Percentiles rank a stretch among this genome's conserved stretches.
Conservation (phyloP, 2,329 filamentous ascomycete species). For the Epichloe glyceriae region DNA sequence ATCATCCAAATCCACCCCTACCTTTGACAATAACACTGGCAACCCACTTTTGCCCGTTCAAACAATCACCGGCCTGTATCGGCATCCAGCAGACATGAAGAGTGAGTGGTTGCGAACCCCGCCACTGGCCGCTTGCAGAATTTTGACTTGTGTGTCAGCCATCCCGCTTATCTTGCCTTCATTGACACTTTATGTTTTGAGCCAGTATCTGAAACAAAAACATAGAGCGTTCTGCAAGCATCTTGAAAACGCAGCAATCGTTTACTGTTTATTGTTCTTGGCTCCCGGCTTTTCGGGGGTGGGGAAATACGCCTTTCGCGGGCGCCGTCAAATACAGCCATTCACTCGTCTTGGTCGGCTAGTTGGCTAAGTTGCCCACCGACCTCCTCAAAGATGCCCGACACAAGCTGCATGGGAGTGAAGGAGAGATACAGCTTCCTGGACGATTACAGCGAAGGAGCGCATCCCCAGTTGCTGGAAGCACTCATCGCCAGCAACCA, state of each 20-base stretch:
- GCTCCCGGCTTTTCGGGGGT: neutral
- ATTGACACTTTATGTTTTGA: neutral
- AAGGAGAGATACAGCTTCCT: constrained; percentile 29
- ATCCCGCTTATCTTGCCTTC: neutral
- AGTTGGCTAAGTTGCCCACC: neutral
- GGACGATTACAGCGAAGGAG: constrained; percentile 39
- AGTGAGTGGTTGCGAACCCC: constrained; percentile 1
- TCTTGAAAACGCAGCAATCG: neutral
- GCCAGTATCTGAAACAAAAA: too few relatives aligned
- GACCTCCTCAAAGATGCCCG: constrained; percentile 6
- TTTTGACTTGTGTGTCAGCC: neutral
- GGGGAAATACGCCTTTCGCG: neutral
- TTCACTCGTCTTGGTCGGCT: too few relatives aligned
- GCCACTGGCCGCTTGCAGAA: constrained; percentile 1
- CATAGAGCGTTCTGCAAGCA: neutral
- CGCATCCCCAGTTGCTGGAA: constrained; percentile 34
- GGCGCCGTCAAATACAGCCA: neutral
- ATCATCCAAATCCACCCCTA: too few relatives aligned
- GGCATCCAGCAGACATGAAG: constrained; percentile 7
- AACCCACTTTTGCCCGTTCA: neutral
- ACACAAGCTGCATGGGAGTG: neutral
- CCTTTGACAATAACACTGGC: too few relatives aligned
- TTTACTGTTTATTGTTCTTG: neutral
- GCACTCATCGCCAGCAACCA: constrained; percentile 30
- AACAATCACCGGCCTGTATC: constrained; percentile 8